Conservation (phyloP, 208 protist genomes). For the Leishmania tropica region DNA sequence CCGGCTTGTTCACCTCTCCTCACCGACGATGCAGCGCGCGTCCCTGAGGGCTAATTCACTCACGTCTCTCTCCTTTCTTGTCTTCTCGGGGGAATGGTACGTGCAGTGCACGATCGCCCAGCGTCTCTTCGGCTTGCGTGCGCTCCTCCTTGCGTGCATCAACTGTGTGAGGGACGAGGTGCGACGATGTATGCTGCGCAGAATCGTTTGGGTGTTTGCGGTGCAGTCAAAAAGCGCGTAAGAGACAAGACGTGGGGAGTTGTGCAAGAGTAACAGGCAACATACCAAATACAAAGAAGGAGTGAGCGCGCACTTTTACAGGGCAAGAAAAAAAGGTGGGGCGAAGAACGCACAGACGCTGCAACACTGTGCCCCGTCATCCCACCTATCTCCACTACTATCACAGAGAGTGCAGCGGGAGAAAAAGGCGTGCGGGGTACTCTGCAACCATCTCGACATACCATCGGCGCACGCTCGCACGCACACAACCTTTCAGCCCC, state of each 20-base stretch:
- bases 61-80: not conserved
- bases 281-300: not conserved
- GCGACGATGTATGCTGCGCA: not conserved
- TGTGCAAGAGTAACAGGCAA: not conserved
- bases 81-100: not conserved
- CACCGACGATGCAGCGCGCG: not conserved
- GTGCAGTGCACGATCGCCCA: not conserved
- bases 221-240: too few relatives aligned
- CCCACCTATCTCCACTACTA: not conserved
- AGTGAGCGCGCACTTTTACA: not conserved
- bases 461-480: not conserved
- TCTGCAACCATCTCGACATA: not conserved
- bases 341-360: not conserved
- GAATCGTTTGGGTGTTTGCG: not conserved
- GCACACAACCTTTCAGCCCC: not conserved
- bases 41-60: not conserved
- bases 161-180: not conserved
- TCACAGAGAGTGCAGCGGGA: not conserved
- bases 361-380: not conserved
- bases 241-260: not conserved
- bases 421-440: not conserved
- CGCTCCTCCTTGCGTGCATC: not conserved
- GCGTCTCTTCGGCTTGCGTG: not conserved
- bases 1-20: not conserved
- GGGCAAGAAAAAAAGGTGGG: not conserved